Evolutionary conservation across 2,329 filamentous ascomycete genomes (phyloP).

Genomic region (Gremmenia infestans): DNA sequence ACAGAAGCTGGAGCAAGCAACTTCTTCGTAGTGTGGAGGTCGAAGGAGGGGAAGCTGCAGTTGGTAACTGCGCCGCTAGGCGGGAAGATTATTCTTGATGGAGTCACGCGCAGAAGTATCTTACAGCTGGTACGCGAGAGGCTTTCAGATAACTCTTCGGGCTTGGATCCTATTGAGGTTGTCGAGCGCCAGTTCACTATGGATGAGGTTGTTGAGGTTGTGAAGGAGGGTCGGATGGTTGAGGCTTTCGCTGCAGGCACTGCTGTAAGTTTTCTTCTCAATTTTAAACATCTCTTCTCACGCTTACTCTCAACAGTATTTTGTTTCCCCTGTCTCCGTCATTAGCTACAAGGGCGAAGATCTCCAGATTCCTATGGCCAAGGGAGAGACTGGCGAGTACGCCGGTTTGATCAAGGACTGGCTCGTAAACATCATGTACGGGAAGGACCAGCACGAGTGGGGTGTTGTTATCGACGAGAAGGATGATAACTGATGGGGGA

Average conservation of each 20-base stretch:
- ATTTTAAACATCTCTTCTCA: background rate
- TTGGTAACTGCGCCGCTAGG: conserved; percentile 80
- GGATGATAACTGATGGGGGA: conserved; percentile 1
- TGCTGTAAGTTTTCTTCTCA: conserved; percentile 53
- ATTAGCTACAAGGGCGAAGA: conserved; percentile 64
- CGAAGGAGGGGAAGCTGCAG: conserved; percentile 57
- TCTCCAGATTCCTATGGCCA: conserved; percentile 56
- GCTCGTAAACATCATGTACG: conserved; percentile 69
- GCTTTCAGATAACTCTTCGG: conserved; percentile 39
- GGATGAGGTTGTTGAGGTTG: conserved; percentile 66
- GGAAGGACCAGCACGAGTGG: conserved; percentile 63
- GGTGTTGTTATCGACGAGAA: conserved; percentile 62
- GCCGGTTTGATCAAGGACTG: conserved; percentile 61
- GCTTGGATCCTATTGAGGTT: conserved; percentile 55
- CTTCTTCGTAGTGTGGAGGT: conserved; percentile 81
- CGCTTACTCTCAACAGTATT: conserved; percentile 47
- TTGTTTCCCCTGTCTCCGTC: conserved; percentile 62
- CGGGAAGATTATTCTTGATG: conserved; percentile 79
- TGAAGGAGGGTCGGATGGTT: conserved; percentile 68
- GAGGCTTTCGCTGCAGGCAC: conserved; percentile 87
- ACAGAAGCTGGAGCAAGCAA: conserved; percentile 91
- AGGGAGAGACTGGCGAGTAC: conserved; percentile 48
- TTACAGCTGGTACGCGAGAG: conserved; percentile 66
- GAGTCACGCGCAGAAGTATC: conserved; percentile 78
- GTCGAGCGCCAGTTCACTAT: conserved; percentile 83